phyloP scores from a whole-genome alignment of 768 basidiomycete species.

The Lactifluus pinguis region DNA sequence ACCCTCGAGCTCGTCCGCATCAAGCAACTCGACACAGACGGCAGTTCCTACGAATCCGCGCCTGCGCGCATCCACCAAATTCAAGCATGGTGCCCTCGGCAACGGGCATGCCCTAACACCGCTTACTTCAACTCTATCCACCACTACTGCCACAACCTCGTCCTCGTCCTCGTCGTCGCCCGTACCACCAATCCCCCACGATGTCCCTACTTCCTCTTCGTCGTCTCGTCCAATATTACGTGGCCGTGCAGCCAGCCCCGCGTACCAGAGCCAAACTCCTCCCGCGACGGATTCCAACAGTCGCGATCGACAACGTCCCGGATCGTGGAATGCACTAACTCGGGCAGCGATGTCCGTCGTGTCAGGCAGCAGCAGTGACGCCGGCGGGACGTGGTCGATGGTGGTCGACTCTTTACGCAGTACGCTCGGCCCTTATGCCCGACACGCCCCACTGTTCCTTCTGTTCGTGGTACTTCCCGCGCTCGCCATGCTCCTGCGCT shows the following conservation, averaged over 20 bases:
- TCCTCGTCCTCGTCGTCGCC: not conserved
- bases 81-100: not conserved
- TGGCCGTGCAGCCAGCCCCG: not conserved
- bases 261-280: not conserved
- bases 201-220: not conserved
- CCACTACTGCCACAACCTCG: not conserved
- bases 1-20: constrained; percentile 12
- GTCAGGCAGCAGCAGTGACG: not conserved
- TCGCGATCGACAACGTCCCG: not conserved
- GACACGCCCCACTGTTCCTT: constrained; percentile 8
- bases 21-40: constrained; percentile 19
- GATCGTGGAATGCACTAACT: not conserved
- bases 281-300: not conserved
- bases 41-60: constrained; percentile 16
- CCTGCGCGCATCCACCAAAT: not conserved
- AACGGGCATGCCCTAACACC: not conserved
- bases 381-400: not conserved
- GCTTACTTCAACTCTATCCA: not conserved
- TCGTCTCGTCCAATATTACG: not conserved
- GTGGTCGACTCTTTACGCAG: constrained; percentile 1
- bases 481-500: constrained; percentile 10
- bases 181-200: not conserved
- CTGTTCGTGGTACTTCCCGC: constrained; percentile 14
- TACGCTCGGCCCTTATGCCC: constrained; percentile 9
- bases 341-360: not conserved